These are phyloP conservation scores for Trebouxiophyceae sp. DNA, from an alignment of 163 green algal species.

Conservation along the genomic window DNA sequence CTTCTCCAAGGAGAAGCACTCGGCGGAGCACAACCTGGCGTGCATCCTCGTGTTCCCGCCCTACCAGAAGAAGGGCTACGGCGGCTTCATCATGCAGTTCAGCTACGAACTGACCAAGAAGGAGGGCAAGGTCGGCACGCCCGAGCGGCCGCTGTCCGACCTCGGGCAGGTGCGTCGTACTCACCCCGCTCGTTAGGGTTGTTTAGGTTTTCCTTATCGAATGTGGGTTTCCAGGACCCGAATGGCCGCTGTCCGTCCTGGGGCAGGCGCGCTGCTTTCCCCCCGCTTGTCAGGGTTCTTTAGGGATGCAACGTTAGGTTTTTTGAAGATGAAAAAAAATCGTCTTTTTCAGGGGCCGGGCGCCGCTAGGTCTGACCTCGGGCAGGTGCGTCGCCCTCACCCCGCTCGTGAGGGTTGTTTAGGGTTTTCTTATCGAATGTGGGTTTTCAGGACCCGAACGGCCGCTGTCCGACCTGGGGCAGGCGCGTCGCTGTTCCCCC, in stretches of 20 bases:
- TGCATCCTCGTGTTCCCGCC: constrained; percentile 97
- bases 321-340: too few relatives aligned
- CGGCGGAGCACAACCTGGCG: constrained; percentile 97
- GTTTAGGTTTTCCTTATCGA: too few relatives aligned
- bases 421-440: too few relatives aligned
- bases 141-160: constrained; percentile 85
- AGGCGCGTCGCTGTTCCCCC: too few relatives aligned
- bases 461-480: constrained; percentile 79
- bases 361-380: too few relatives aligned
- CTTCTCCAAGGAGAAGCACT: constrained; percentile 93
- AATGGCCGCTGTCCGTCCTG: constrained; percentile 83
- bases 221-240: too few relatives aligned
- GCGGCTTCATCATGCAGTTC: constrained; percentile 97
- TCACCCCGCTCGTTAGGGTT: too few relatives aligned
- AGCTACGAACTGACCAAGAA: constrained; percentile 97
- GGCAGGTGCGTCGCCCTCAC: constrained; percentile 54
- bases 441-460: too few relatives aligned
- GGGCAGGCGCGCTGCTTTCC: too few relatives aligned
- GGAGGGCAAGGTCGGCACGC: constrained; percentile 75
- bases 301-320: too few relatives aligned
- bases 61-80: constrained; percentile 98
- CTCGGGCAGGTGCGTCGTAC: constrained; percentile 67
- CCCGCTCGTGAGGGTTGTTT: too few relatives aligned
- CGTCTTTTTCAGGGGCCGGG: too few relatives aligned
- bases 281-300: constrained; percentile 1